Conservation (phyloP, 176 grass and related monocot species). For the Thinopyrum elongatum region DNA sequence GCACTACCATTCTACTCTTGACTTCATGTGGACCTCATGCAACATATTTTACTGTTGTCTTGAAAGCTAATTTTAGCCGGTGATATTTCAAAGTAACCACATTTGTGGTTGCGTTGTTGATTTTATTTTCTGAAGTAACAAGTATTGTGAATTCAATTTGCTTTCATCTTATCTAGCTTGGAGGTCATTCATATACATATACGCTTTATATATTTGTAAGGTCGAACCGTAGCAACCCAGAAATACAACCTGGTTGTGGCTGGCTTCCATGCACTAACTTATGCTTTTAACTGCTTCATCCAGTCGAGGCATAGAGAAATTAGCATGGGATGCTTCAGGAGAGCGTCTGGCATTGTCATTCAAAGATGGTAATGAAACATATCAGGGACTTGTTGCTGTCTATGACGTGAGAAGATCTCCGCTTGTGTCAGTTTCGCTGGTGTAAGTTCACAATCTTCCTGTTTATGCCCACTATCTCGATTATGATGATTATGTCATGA, state of each 20-base stretch:
- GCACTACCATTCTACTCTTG: slow-evolving; percentile 1
- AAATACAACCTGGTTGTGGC: neutral
- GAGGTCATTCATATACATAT: neutral
- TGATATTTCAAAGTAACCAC: slow-evolving; percentile 5
- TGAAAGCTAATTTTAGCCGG: neutral
- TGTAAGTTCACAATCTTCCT: slow-evolving; percentile 53
- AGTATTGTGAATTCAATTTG: neutral
- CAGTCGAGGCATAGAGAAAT: slow-evolving; percentile 82
- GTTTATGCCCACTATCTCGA: neutral
- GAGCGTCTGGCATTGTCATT: slow-evolving; percentile 91
- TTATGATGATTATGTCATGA: neutral
- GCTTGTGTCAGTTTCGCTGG: slow-evolving; percentile 72
- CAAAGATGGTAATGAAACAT: slow-evolving; percentile 79
- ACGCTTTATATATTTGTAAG: neutral
- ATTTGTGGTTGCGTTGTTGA: neutral
- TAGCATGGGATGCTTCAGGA: slow-evolving; percentile 89
- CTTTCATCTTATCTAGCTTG: slow-evolving; percentile 12
- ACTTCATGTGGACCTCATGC: slow-evolving; percentile 3
- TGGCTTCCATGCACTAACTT: slow-evolving; percentile 26
- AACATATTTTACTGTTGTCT: slow-evolving; percentile 10
- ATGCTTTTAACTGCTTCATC: slow-evolving; percentile 27
- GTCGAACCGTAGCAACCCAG: neutral
- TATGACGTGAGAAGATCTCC: slow-evolving; percentile 86
- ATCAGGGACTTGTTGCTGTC: slow-evolving; percentile 73
- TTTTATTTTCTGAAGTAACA: slow-evolving; percentile 6